Base-by-base conservation (phyloP, 2,329 filamentous ascomycete species). In the Fusarium algeriense region DNA sequence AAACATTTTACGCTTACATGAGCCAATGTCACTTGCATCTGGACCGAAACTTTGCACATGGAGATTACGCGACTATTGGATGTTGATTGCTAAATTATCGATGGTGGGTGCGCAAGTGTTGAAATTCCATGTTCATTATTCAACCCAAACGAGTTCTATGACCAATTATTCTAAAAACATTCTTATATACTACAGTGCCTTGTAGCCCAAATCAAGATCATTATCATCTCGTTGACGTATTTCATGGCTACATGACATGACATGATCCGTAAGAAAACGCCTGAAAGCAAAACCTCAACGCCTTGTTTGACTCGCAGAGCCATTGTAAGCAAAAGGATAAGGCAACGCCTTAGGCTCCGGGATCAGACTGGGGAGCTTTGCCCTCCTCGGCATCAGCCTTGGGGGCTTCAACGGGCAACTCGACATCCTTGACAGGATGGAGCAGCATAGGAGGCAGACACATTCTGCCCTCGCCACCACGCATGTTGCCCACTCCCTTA, bases 401-500 rank as follows among this genome's bases (percentile, higher is more conserved):
- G 44, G 86, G 83, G 30, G 86, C 86, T 79, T 88, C 91, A 4
- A 92, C 89, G 11, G 90, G 87, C 54, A 91, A 75, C 62, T 91
- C 89, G 8, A 95, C 87, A 57, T 89, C 87, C 84, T 97, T 98
- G 57, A 97, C 88, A 0, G 95, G 95, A 85, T 98, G 95, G 70
- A 98, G 82, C 68, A 97, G 82, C 91, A 97, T 95, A 1, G 92
- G 93, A 11, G 94, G 94, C 43, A 97, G 83, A 82, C 95, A 98
- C 94, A 97, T 97, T 65, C 94, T 88, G 14, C 93, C 93, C 80
- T 95, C 92, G 19, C 91, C 90, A 50, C 90, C 88, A 53, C 85
- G 86, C 87, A 90, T 91, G 70, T 82, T 79, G 44, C 81, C 80
- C 10, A 88, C 84, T 40, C 79, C 82, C 28, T 80, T 78, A 34